Percentiles rank a stretch among this genome's conserved stretches.
These are phyloP conservation scores for Pseudocercospora fuligena DNA, from an alignment of 2,329 filamentous ascomycete genomes.

Conservation along the genomic window DNA sequence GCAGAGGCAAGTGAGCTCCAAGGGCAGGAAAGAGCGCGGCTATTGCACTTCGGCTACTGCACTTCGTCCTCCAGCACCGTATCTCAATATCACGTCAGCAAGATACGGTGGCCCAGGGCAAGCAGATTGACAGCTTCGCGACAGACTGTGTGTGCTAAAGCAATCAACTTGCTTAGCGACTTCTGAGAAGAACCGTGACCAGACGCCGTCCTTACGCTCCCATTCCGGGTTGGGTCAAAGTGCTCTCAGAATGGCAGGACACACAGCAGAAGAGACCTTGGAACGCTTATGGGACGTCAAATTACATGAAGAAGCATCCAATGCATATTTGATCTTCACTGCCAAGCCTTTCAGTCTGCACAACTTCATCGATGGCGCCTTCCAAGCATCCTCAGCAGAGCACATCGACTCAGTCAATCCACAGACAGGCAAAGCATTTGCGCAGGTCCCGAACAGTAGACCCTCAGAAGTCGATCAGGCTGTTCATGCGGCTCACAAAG, in stretches of 20 bases:
- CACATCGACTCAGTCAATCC: constrained; percentile 11
- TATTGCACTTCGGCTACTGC: constrained; percentile 16
- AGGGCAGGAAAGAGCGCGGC: neutral
- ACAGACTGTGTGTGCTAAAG: too few species aligned
- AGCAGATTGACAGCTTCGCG: too few species aligned
- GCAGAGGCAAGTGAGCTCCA: too few species aligned
- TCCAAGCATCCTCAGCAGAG: neutral
- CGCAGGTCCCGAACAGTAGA: constrained; percentile 15
- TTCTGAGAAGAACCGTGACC: too few species aligned
- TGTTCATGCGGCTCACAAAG: constrained; percentile 14
- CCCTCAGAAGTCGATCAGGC: constrained; percentile 13
- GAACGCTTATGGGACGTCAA: constrained; percentile 8
- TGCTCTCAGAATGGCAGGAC: too few species aligned
- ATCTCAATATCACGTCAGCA: too few species aligned
- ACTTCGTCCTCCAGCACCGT: too few species aligned
- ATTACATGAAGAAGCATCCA: neutral
- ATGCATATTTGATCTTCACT: neutral
- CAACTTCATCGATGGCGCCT: constrained; percentile 18
- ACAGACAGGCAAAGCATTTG: constrained; percentile 13
- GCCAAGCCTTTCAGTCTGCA: constrained; percentile 3
- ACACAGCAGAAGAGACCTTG: neutral
- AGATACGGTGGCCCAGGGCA: too few species aligned
- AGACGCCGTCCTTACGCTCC: too few species aligned
- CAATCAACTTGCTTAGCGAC: too few species aligned
- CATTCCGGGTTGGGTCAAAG: too few species aligned